Percentiles rank a stretch among this genome's conserved stretches.
Evolutionary conservation across 306 rosid genomes (phyloP).

Genomic region (Cicer cuneatum): DNA sequence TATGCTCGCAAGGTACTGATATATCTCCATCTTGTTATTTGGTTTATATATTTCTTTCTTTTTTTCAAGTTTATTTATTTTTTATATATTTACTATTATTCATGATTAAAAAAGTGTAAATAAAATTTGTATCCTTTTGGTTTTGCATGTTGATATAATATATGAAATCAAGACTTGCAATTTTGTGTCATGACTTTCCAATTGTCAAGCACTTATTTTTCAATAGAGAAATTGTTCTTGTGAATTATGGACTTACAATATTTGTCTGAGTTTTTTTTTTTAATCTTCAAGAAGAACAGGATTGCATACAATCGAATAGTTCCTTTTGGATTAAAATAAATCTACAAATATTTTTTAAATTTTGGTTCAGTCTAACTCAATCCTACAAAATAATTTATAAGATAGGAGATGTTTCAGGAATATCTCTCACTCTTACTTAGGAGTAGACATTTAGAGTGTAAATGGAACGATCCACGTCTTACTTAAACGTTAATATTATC

Average conservation of each 20-base stretch:
- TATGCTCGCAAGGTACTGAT: conserved; percentile 69
- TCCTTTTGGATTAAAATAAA: not conserved
- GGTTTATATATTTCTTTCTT: not conserved
- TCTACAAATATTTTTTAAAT: no score
- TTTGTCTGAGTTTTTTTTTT: conserved; percentile 1
- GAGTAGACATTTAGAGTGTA: no score
- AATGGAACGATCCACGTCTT: no score
- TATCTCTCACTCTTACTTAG: no score
- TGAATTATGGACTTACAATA: not conserved
- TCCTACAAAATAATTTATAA: no score
- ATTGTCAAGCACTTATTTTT: not conserved
- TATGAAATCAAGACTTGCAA: conserved; percentile 10
- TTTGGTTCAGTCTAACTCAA: no score
- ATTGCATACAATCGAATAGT: conserved; percentile 29
- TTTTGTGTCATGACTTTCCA: not conserved
- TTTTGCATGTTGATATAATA: conserved; percentile 6
- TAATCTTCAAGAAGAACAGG: conserved; percentile 19
- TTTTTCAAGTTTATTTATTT: not conserved
- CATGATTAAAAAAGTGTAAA: not conserved
- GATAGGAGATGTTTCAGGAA: no score
- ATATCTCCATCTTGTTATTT: not conserved
- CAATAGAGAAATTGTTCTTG: not conserved
- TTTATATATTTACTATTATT: not conserved
- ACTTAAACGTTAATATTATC: no score
- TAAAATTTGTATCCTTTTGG: not conserved